Evolutionary conservation across 129 eudicot genomes (phyloP).

Genomic region (Escallonia herrerae): DNA sequence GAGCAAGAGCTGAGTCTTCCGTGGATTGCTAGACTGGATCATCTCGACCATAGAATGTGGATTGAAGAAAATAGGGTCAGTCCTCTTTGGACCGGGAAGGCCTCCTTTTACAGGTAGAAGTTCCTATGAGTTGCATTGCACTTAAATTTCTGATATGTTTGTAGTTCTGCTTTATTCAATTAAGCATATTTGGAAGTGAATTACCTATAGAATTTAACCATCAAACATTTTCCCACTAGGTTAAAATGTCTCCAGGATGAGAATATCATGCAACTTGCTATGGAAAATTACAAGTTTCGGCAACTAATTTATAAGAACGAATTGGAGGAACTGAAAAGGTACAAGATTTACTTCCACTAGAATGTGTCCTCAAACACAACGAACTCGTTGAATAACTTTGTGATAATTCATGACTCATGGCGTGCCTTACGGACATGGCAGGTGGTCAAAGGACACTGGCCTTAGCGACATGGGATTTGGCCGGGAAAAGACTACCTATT

Average conservation of each 20-base stretch:
- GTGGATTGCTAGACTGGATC: conserved; percentile 67
- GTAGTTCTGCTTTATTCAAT: neutral
- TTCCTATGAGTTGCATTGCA: neutral
- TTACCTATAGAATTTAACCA: neutral
- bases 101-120: conserved; percentile 33
- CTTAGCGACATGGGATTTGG: conserved; percentile 67
- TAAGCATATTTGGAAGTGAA: neutral
- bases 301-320: conserved; percentile 42
- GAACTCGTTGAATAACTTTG: too few relatives aligned
- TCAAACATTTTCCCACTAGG: neutral
- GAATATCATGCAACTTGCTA: conserved; percentile 46
- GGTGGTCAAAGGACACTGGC: conserved; percentile 66
- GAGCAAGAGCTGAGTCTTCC: conserved; percentile 44
- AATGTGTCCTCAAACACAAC: too few relatives aligned
- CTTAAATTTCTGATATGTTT: neutral
- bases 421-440: neutral
- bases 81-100: conserved; percentile 38
- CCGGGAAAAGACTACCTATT: conserved; percentile 54
- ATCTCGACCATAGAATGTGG: conserved; percentile 58
- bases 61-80: conserved; percentile 40
- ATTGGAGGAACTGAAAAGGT: conserved; percentile 52
- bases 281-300: conserved; percentile 31
- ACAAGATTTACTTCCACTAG: neutral
- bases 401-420: too few relatives aligned
- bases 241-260: conserved; percentile 36